Evolutionary conservation across 805 yeast species (phyloP), one percentile per base, ranked within the genome.

Genomic region (Nakazawaea anatomiae): DNA sequence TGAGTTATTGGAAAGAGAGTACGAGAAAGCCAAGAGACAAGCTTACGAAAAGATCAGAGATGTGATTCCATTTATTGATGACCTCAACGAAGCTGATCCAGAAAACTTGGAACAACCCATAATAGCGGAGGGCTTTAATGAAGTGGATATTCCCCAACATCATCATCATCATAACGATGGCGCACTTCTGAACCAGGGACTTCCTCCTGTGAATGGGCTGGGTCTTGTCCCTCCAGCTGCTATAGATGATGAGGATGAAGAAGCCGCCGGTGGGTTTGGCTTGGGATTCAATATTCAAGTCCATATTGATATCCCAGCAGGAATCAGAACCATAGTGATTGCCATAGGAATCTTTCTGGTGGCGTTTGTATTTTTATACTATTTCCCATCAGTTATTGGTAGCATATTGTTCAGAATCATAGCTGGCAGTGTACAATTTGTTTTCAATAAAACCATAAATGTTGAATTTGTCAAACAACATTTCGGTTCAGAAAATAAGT

Each of bases 211-310:
- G 25, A 18, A 18, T 18, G 25, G 25, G 25, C 25, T 18, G 25
- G 25, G 25, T 18, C 25, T 18, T 11, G 35, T 11, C 35, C 39
- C 29, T 41, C 52, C 28, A 34, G 40, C n/a, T 39, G 46, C 48
- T 5, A 7, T 34, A 5, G 55, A 47, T 6, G 57, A 59, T 28
- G 60, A 53, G 7, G 57, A 50, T 4, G 61, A 48, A 11, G 65
- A 62, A 18, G 65, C 56, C 18, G 51, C 54, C 12, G 64, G 58
- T 18, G 69, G 65, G 4, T 47, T 63, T 9, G 47, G 60, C 25
- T 66, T 63, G 14, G 52, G 63, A n/a, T 47, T 62, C 11, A 65
- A 62, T 11, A 44, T 58, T 40, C 30, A 44, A 25, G n/a, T 49
- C 32, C 40, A 35, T 6, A n/a, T 48, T 14, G 48, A 49, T n/a